Evolutionary conservation across 2,329 filamentous ascomycete genomes (phyloP).

Genomic region (Orbilia quercus): DNA sequence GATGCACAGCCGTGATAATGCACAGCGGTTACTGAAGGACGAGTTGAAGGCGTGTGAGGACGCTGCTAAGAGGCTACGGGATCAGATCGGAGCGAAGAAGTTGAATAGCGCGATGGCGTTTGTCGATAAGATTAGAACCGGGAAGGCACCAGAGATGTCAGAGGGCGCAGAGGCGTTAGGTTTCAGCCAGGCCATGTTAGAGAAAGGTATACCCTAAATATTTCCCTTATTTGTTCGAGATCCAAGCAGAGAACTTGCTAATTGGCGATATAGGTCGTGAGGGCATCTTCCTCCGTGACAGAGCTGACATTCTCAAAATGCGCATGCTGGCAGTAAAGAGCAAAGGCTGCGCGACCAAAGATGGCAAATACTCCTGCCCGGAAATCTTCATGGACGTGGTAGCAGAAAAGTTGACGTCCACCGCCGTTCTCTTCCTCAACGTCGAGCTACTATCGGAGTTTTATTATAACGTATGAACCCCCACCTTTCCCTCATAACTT

Average conservation of each 20-base stretch:
- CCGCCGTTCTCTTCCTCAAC: constrained; percentile 95
- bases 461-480: constrained; percentile 82
- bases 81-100: constrained; percentile 82
- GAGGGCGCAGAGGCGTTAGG: constrained; percentile 82
- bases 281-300: constrained; percentile 91
- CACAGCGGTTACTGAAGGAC: constrained; percentile 81
- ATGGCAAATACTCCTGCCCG: constrained; percentile 96
- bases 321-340: constrained; percentile 87
- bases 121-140: constrained; percentile 82
- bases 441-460: constrained; percentile 97
- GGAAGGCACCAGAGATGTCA: constrained; percentile 82
- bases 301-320: constrained; percentile 89
- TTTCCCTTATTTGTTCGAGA: not conserved
- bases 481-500: not conserved
- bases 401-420: constrained; percentile 91
- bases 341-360: constrained; percentile 82
- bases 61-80: constrained; percentile 80
- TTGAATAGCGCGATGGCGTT: constrained; percentile 89
- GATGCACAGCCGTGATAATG: constrained; percentile 84
- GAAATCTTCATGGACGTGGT: constrained; percentile 98
- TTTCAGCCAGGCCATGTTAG: constrained; percentile 87
- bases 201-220: constrained; percentile 74
- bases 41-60: constrained; percentile 86
- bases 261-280: constrained; percentile 75
- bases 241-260: not conserved